phyloP scores from a whole-genome alignment of 2,329 filamentous ascomycete genomes.

The Periconia macrospinosa region DNA sequence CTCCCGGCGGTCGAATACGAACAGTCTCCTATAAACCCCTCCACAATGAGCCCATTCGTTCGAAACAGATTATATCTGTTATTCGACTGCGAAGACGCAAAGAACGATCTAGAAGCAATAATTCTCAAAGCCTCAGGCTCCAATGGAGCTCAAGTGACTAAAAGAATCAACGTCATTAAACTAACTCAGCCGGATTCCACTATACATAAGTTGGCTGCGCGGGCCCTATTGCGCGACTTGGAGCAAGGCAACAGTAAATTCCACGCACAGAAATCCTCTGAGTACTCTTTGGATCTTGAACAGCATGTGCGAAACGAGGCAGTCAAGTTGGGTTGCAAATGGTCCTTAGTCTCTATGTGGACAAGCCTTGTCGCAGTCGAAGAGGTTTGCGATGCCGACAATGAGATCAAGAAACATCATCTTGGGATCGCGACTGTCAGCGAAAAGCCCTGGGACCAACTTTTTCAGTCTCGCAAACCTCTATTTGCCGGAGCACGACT shows the following conservation, averaged over 20 bases:
- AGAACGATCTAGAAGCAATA: background rate
- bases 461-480: too few species aligned
- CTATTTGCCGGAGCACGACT: too few species aligned
- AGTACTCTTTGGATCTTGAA: background rate
- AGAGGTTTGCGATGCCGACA: background rate
- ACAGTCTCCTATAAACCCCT: conserved; percentile 6
- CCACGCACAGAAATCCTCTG: background rate
- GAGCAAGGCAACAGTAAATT: conserved; percentile 7
- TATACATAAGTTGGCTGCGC: conserved; percentile 11
- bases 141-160: background rate
- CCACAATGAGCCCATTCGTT: conserved; percentile 1
- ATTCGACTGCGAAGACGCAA: background rate
- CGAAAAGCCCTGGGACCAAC: too few species aligned
- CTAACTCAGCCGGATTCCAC: background rate
- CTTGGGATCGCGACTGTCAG: too few species aligned
- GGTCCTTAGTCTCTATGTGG: conserved; percentile 10
- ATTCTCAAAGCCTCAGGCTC: background rate
- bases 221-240: conserved; percentile 6
- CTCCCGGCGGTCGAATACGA: background rate
- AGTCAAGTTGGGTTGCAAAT: conserved; percentile 1
- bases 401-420: too few species aligned
- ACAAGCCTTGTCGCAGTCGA: conserved; percentile 12
- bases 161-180: background rate
- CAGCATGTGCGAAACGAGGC: background rate
- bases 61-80: conserved; percentile 2